Conservation (phyloP, 2,329 filamentous ascomycete species). For the Cercospora berteroae region DNA sequence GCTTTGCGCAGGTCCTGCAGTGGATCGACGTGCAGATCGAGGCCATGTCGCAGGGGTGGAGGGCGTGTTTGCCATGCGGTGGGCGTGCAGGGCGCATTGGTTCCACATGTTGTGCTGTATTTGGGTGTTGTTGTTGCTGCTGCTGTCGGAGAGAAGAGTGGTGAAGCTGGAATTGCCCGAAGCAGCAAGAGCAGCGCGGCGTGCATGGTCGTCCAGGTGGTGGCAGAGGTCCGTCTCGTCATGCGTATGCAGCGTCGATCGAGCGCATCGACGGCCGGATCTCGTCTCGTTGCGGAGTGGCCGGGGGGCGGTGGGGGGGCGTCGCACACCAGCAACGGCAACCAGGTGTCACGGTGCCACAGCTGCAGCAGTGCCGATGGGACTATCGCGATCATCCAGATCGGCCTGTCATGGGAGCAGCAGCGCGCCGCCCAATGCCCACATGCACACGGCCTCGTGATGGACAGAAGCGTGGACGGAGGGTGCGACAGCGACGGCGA, state of each 20-base stretch:
- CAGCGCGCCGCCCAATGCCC: neutral
- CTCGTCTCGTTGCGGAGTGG: neutral
- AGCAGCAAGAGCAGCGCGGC: neutral
- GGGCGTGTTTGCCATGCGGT: neutral
- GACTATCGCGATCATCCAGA: neutral
- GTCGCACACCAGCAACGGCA: neutral
- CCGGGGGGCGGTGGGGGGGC: neutral
- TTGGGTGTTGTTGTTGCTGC: neutral
- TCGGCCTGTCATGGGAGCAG: neutral
- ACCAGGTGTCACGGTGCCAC: neutral
- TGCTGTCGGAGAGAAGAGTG: neutral
- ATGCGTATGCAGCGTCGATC: neutral
- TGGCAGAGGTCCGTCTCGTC: neutral
- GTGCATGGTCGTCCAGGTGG: neutral
- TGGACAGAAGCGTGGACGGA: neutral
- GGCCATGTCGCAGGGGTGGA: neutral
- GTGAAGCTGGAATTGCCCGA: neutral
- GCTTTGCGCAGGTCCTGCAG: constrained; percentile 47
- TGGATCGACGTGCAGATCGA: constrained; percentile 2
- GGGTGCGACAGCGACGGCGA: neutral
- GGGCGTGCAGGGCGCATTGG: neutral
- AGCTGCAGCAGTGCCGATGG: neutral
- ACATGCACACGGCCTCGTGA: neutral
- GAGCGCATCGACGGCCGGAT: neutral
- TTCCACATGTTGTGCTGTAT: neutral